Base-by-base conservation (phyloP, 2,329 filamentous ascomycete genomes). In the Beauveria australis region DNA sequence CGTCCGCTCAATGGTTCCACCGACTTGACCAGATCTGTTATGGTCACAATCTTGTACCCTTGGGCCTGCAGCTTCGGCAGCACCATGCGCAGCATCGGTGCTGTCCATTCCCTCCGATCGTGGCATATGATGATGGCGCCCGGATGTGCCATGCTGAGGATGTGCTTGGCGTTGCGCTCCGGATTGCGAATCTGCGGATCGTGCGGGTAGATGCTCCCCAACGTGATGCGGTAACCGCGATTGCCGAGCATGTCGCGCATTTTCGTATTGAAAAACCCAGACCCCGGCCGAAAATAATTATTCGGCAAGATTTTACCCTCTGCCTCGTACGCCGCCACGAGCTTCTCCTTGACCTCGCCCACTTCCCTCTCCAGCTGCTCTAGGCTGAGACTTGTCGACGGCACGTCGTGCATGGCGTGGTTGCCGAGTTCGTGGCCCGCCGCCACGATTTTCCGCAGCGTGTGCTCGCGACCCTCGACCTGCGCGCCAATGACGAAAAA, bases 401-500 rank as follows among this genome's bases (percentile, higher is more conserved):
- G 85, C 76, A 94, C 90, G 73, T 96, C 92, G 71, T 86, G 83
- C 90, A 94, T 92, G 10, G 89, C 92, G 73, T 96, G 92, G 74
- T 96, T 96, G 26, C 83, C 92, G 3, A 96, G 78, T 76, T 92
- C 89, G 71, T 89, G 83, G 24, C 86, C 86, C 53, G 74, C 76
- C 43, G 76, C 75, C n/a, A 89, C 77, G 1, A 89, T 75, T 44
- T 82, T 76, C 48, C 79, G 73, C 37, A 91, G 76, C 3, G 80
- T 72, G 6, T 76, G 74, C 68, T 87, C 80, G 30, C 78, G 67
- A 9, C 69, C 71, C 0, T 77, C 66, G 10, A 91, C 85, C 75
- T 96, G 91, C 3, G 81, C 81, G 9, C 92, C 92, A 67, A 96
- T 96, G 37, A 95, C 81, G 73, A 96, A 97, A 72, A 96, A 94